Evolutionary conservation across 1,139 yeast species (phyloP).

Genomic region (Magnusiomyces paraingens): DNA sequence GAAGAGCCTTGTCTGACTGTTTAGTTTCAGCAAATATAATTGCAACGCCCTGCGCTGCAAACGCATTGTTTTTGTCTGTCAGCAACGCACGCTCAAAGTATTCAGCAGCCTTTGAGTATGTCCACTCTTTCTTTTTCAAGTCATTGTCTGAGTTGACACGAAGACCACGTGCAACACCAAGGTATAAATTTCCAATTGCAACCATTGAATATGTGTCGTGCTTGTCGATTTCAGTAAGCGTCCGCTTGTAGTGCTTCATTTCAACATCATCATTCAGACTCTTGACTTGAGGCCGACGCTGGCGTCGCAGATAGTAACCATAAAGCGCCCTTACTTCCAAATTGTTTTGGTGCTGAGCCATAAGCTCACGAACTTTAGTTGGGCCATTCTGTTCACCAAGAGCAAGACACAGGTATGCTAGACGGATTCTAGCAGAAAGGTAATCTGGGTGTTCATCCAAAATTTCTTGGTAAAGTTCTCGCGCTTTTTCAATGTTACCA

Average conservation of each 20-base stretch:
- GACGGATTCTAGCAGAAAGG: slow-evolving; percentile 68
- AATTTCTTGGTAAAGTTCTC: slow-evolving; percentile 49
- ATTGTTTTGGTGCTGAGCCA: slow-evolving; percentile 51
- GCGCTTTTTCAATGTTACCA: slow-evolving; percentile 42
- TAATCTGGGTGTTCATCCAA: slow-evolving; percentile 60
- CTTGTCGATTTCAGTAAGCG: slow-evolving; percentile 67
- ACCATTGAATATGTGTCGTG: slow-evolving; percentile 88
- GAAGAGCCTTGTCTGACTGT: slow-evolving; percentile 69
- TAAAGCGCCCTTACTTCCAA: slow-evolving; percentile 84
- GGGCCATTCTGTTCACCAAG: slow-evolving; percentile 41
- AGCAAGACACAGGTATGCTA: slow-evolving; percentile 47
- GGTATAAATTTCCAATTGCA: slow-evolving; percentile 83
- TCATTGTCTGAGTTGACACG: slow-evolving; percentile 49
- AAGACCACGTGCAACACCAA: slow-evolving; percentile 72
- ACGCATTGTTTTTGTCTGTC: slow-evolving; percentile 78
- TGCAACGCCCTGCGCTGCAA: slow-evolving; percentile 97
- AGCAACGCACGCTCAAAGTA: slow-evolving; percentile 81
- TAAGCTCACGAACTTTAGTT: slow-evolving; percentile 47
- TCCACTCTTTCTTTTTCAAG: slow-evolving; percentile 62
- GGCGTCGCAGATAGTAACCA: slow-evolving; percentile 77
- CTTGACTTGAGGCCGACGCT: slow-evolving; percentile 29
- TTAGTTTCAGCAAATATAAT: slow-evolving; percentile 87
- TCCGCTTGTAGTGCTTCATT: slow-evolving; percentile 74
- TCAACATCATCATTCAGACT: slow-evolving; percentile 52
- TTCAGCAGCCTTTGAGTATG: slow-evolving; percentile 83